Conservation (phyloP, 768 basidiomycete species). For the Panaeolus papilionaceus region DNA sequence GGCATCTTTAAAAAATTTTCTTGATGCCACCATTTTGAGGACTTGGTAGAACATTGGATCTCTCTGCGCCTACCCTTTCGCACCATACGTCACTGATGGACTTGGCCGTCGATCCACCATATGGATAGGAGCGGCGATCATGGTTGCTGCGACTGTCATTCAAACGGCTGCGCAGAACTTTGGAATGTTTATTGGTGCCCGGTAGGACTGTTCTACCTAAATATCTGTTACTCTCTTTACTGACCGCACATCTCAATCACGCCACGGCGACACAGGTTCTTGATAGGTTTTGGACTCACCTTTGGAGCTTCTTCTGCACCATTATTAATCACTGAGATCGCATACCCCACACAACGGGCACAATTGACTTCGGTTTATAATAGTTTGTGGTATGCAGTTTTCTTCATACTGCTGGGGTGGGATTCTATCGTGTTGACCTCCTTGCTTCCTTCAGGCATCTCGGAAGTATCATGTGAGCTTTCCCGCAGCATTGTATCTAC, state of each 20-base stretch:
- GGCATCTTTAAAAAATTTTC: not conserved
- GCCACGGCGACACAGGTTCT: not conserved
- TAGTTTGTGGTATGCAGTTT: slow-evolving; percentile 28
- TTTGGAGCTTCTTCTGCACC: slow-evolving; percentile 30
- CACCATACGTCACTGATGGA: slow-evolving; percentile 45
- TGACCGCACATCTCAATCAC: not conserved
- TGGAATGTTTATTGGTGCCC: slow-evolving; percentile 63
- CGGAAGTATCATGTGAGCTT: slow-evolving; percentile 5
- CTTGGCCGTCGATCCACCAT: slow-evolving; percentile 58
- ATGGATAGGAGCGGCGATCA: slow-evolving; percentile 54
- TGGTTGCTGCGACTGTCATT: slow-evolving; percentile 54
- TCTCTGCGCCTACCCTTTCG: slow-evolving; percentile 29
- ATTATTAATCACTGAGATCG: slow-evolving; percentile 31
- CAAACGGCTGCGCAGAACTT: slow-evolving; percentile 59
- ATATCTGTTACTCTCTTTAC: not conserved
- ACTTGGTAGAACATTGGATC: slow-evolving; percentile 29
- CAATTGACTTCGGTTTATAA: slow-evolving; percentile 32
- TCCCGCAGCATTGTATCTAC: not conserved
- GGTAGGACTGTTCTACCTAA: slow-evolving; percentile 27
- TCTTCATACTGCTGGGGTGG: not conserved
- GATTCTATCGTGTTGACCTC: not conserved
- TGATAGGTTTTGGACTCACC: slow-evolving; percentile 31
- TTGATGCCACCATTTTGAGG: not conserved
- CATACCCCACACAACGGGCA: slow-evolving; percentile 30
- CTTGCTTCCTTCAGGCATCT: slow-evolving; percentile 28